Evolutionary conservation across 768 basidiomycete species (phyloP).

Genomic region (Boletus tylopilopsis): DNA sequence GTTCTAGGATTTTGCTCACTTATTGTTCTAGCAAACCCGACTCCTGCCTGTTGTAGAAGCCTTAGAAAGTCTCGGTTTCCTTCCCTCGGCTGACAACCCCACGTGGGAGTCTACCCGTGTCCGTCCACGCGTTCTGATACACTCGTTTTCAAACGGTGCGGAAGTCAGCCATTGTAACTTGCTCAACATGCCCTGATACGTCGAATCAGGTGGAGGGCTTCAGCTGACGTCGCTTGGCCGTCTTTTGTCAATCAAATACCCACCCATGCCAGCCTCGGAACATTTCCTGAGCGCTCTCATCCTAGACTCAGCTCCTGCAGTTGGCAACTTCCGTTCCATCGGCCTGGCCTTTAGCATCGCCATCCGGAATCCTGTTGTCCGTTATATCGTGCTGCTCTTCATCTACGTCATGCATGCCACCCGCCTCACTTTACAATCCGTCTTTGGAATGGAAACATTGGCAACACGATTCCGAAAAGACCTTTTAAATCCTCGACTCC

Average conservation of each 20-base stretch:
- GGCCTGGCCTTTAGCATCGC: constrained; percentile 21
- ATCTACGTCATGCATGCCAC: constrained; percentile 14
- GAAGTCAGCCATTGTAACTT: neutral
- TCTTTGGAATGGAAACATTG: constrained; percentile 19
- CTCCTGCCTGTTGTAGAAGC: constrained; percentile 23
- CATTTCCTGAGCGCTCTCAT: constrained; percentile 14
- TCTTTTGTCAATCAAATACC: constrained; percentile 20
- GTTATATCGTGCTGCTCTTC: constrained; percentile 9
- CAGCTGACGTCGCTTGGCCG: constrained; percentile 19
- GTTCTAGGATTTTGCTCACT: neutral
- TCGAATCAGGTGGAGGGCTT: constrained; percentile 17
- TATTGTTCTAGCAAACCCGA: constrained; percentile 9
- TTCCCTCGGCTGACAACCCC: constrained; percentile 2
- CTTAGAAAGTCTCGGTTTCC: constrained; percentile 22
- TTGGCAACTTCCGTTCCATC: constrained; percentile 13
- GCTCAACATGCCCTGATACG: neutral
- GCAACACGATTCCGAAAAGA: constrained; percentile 1
- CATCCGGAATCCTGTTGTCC: constrained; percentile 19
- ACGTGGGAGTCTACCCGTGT: neutral
- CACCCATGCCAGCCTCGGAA: constrained; percentile 1
- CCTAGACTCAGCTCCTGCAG: constrained; percentile 22
- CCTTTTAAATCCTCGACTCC: constrained; percentile 21
- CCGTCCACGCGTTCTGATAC: constrained; percentile 23
- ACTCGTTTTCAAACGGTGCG: constrained; percentile 30
- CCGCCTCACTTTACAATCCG: constrained; percentile 2